These are phyloP conservation scores for Misopates orontium DNA, from an alignment of 257 asterid species.

Conservation along the genomic window DNA sequence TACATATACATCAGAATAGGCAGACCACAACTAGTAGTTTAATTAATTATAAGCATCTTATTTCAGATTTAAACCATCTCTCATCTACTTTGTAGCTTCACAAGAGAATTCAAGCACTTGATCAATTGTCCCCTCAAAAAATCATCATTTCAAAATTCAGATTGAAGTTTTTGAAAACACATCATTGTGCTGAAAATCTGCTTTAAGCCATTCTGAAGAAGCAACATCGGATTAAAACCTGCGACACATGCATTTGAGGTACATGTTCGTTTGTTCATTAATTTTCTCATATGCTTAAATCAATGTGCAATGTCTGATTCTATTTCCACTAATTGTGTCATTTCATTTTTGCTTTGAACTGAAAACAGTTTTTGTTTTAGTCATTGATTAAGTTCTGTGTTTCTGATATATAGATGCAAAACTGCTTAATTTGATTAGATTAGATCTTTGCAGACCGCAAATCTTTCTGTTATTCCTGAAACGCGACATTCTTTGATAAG, in stretches of 20 bases:
- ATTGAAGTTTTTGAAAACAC: no score
- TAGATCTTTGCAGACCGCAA: no score
- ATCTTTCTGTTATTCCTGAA: no score
- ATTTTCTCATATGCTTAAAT: not conserved
- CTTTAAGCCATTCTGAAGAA: no score
- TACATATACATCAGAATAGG: not conserved
- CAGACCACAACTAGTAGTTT: not conserved
- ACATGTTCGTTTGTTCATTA: not conserved
- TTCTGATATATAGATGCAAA: no score
- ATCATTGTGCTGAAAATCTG: no score
- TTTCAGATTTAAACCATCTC: constrained; percentile 9
- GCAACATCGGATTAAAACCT: constrained; percentile 10
- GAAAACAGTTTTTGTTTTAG: no score
- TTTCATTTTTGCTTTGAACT: not conserved
- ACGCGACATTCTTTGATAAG: no score
- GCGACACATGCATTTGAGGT: constrained; percentile 20
- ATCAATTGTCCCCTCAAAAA: not conserved
- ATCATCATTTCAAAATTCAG: not conserved
- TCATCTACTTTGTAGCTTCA: not conserved
- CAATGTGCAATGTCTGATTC: not conserved
- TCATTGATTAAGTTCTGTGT: no score
- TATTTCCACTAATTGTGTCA: not conserved
- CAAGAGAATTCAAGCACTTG: constrained; percentile 1
- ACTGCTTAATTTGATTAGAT: no score
- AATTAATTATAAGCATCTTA: constrained; percentile 9